These are phyloP conservation scores for Microcera coccophila DNA, from an alignment of 2,329 filamentous ascomycete genomes.

Conservation along the genomic window DNA sequence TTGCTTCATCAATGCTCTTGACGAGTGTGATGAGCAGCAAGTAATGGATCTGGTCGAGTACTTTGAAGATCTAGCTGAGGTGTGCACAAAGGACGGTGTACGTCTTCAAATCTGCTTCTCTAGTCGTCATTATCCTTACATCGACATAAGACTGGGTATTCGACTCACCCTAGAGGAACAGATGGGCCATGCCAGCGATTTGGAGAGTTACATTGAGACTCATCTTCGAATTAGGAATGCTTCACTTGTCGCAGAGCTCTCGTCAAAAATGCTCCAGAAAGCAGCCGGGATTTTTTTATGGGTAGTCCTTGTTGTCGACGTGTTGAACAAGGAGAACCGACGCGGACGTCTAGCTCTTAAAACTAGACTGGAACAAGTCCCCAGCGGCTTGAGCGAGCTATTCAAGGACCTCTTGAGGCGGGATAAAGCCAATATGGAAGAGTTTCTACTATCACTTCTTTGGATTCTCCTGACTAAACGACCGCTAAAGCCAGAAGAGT, in stretches of 20 bases:
- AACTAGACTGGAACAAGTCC: conserved; percentile 33
- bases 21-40: conserved; percentile 42
- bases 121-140: conserved; percentile 44
- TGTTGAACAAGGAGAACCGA: conserved; percentile 34
- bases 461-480: conserved; percentile 50
- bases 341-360: conserved; percentile 19
- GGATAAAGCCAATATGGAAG: conserved; percentile 39
- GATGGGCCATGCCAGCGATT: conserved; percentile 23
- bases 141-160: conserved; percentile 29
- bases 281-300: conserved; percentile 43
- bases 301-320: conserved; percentile 39
- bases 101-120: conserved; percentile 39
- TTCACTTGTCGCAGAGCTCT: conserved; percentile 4
- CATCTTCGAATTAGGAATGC: conserved; percentile 6
- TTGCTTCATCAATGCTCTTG: conserved; percentile 39
- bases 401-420: conserved; percentile 49
- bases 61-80: conserved; percentile 35
- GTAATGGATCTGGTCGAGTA: conserved; percentile 39
- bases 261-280: conserved; percentile 30
- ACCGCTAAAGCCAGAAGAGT: conserved; percentile 41
- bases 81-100: conserved; percentile 13
- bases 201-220: conserved; percentile 17
- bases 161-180: conserved; percentile 26
- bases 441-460: conserved; percentile 43
- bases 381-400: conserved; percentile 39